Evolutionary conservation across 345 rosid species (phyloP).

Genomic region (Salix arbutifolia): DNA sequence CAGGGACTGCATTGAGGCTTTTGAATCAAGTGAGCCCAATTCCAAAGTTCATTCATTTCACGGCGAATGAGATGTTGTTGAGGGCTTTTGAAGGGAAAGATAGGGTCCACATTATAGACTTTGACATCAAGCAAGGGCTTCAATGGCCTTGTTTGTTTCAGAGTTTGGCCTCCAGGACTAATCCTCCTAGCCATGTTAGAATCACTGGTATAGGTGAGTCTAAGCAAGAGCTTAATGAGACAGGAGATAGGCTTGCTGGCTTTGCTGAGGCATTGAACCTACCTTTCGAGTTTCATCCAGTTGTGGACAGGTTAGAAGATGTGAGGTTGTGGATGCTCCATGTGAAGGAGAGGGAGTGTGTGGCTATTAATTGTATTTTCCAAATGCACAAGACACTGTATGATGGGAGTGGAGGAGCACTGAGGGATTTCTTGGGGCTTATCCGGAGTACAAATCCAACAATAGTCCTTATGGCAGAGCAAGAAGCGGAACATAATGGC

Average conservation of each 20-base stretch:
- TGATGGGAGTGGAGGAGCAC: conserved; percentile 55
- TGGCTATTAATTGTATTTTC: conserved; percentile 73
- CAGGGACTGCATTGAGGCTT: conserved; percentile 75
- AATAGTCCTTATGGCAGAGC: conserved; percentile 67
- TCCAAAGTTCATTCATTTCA: conserved; percentile 86
- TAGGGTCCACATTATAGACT: conserved; percentile 85
- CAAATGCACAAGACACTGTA: conserved; percentile 89
- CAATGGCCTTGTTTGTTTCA: conserved; percentile 98
- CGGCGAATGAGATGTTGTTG: conserved; percentile 80
- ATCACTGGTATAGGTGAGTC: conserved; percentile 94
- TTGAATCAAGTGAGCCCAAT: conserved; percentile 88
- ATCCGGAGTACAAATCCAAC: conserved; percentile 77
- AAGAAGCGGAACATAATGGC: conserved; percentile 67
- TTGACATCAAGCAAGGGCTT: conserved; percentile 94
- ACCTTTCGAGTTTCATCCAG: conserved; percentile 91
- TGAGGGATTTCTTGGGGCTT: conserved; percentile 76
- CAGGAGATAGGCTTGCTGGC: conserved; percentile 78
- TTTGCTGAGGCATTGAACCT: conserved; percentile 80
- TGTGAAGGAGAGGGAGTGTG: conserved; percentile 80
- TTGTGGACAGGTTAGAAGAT: conserved; percentile 90
- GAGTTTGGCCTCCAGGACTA: conserved; percentile 70
- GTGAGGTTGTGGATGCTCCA: conserved; percentile 99
- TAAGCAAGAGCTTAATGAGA: conserved; percentile 80
- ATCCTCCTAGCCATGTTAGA: conserved; percentile 82
- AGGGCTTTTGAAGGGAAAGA: conserved; percentile 93